A percentile compares a stretch with the other conserved stretches of the same genome.
phyloP scores from a whole-genome alignment of 768 basidiomycete species.

The Aureoboletus auriporus region DNA sequence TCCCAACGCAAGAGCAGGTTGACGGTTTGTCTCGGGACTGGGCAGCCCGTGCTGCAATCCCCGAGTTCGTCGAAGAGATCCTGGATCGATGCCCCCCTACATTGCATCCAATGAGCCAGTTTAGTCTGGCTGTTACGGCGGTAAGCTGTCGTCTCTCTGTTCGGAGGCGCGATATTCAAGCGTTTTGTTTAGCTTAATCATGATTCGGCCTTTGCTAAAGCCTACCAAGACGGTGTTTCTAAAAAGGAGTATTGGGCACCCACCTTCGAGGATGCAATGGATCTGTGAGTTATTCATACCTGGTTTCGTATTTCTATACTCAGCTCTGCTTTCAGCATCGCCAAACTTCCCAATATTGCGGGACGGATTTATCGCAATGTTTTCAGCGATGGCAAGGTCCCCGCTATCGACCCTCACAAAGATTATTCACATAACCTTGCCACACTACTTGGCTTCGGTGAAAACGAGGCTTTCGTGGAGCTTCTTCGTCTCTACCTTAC shows the following conservation, averaged over 20 bases:
- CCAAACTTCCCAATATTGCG: conserved; percentile 95
- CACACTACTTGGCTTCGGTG: conserved; percentile 87
- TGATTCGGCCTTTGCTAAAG: conserved; percentile 94
- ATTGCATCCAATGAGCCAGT: conserved; percentile 98
- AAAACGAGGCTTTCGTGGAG: conserved; percentile 86
- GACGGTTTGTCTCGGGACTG: conserved; percentile 84
- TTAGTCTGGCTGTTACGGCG: conserved; percentile 93
- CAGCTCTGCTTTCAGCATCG: conserved; percentile 56
- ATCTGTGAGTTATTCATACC: conserved; percentile 48
- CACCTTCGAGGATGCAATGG: conserved; percentile 87
- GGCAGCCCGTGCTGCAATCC: conserved; percentile 89
- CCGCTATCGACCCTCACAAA: conserved; percentile 76
- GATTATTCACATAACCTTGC: conserved; percentile 91
- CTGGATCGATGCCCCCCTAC: conserved; percentile 91
- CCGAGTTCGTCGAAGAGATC: conserved; percentile 94
- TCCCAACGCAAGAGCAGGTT: conserved; percentile 90
- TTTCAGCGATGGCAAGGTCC: conserved; percentile 84
- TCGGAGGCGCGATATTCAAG: conserved; percentile 2
- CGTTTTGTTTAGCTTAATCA: conserved; percentile 66
- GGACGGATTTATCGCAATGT: conserved; percentile 89
- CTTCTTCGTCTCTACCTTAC: conserved; percentile 94
- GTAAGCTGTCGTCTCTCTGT: conserved; percentile 38
- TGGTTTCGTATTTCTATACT: neutral
- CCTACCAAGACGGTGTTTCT: conserved; percentile 85
- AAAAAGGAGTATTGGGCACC: conserved; percentile 98